Evolutionary conservation across 2,329 filamentous ascomycete species (phyloP).

Genomic region (Aspergillus caelatus): DNA sequence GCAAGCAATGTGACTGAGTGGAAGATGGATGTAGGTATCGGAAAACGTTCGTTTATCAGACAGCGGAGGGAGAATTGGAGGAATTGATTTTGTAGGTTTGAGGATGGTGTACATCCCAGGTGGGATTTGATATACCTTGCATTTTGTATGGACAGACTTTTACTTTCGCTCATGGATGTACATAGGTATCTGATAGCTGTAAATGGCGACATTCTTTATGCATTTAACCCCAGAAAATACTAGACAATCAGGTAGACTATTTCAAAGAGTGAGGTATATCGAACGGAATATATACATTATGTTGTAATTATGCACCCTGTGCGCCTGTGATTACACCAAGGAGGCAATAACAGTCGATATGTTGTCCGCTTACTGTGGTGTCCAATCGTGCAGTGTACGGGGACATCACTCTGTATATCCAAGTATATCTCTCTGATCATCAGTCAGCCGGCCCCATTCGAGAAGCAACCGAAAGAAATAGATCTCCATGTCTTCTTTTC

Average conservation of each 20-base stretch:
- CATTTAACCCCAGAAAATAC: not conserved
- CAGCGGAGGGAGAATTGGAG: not conserved
- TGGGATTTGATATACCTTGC: not conserved
- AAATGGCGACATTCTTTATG: not conserved
- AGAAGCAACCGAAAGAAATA: slow-evolving; percentile 77
- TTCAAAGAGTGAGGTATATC: not conserved
- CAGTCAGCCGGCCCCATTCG: slow-evolving; percentile 73
- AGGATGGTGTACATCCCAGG: not conserved
- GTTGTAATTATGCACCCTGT: not conserved
- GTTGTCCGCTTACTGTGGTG: not conserved
- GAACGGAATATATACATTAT: slow-evolving; percentile 4
- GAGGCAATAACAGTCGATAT: not conserved
- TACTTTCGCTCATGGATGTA: slow-evolving; percentile 5
- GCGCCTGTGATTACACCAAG: not conserved
- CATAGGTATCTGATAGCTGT: not conserved
- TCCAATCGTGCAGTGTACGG: not conserved
- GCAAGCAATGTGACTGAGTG: not conserved
- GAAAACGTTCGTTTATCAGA: slow-evolving; percentile 5
- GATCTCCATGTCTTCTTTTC: slow-evolving; percentile 76
- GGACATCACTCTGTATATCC: slow-evolving; percentile 36
- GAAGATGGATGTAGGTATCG: not conserved
- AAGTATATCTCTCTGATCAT: slow-evolving; percentile 59
- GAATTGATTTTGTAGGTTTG: not conserved
- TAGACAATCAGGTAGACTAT: not conserved
- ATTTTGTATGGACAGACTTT: not conserved